Evolutionary conservation across 1,284 basidiomycete genomes (phyloP).

Genomic region (Prillingera fragicola): DNA sequence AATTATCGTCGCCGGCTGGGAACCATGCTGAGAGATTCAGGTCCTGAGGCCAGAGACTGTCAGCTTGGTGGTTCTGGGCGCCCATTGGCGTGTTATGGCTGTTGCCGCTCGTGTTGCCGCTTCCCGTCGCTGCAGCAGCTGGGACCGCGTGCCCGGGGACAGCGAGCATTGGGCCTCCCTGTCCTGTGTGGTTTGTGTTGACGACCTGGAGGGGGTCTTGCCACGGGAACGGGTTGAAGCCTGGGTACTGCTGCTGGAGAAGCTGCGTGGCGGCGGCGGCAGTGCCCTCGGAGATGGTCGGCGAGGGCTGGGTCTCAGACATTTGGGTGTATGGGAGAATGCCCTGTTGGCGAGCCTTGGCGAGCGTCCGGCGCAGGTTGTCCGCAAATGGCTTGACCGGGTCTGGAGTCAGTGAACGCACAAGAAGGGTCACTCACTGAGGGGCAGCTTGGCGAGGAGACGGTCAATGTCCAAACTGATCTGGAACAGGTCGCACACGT

Average conservation of each 20-base stretch:
- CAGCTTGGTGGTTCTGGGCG: too few species aligned
- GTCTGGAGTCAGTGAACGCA: background rate
- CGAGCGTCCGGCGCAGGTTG: background rate
- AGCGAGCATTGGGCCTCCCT: too few species aligned
- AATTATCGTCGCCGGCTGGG: conserved; percentile 6
- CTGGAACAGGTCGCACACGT: conserved; percentile 11
- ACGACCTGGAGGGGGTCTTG: conserved; percentile 10
- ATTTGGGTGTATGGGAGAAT: conserved; percentile 1
- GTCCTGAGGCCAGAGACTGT: conserved; percentile 8
- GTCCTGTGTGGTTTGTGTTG: too few species aligned
- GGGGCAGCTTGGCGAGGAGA: conserved; percentile 6
- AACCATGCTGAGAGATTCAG: conserved; percentile 17
- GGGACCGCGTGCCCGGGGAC: too few species aligned
- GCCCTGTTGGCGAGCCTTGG: background rate
- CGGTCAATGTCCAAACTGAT: conserved; percentile 16
- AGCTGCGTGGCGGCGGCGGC: too few species aligned
- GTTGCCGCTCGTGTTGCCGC: too few species aligned
- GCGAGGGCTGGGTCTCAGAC: conserved; percentile 1
- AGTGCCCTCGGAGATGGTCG: background rate
- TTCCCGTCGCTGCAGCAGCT: too few species aligned
- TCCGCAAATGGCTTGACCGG: background rate
- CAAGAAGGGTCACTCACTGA: conserved; percentile 1
- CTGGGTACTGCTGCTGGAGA: conserved; percentile 8
- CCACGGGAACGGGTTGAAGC: conserved; percentile 20
- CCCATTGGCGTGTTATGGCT: too few species aligned